Base-by-base conservation (phyloP, 805 yeast genomes). In the Kluyveromyces wickerhamii region DNA sequence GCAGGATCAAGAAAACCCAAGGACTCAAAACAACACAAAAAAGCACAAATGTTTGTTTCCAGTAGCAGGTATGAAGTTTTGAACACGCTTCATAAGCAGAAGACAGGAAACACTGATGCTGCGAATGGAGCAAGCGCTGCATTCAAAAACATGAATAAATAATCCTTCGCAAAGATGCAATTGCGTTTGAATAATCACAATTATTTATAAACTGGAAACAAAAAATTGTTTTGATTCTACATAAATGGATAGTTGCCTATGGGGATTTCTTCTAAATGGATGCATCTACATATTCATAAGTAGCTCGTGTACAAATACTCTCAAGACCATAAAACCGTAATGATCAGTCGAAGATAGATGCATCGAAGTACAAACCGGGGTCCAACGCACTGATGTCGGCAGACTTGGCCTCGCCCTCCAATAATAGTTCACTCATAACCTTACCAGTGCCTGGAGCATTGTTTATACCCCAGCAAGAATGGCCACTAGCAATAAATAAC, bases 391-490 rank as follows among this genome's bases (percentile, higher is more conserved):
- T 69, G 19, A 88, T 74, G 53, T 82, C 85, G 17, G 95, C 92
- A 39, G 85, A 73, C 23, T 60, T 67, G 7, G 81, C 80, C 44
- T 73, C 75, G 9, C 96, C 97, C 33, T 89, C 96, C 29, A 89
- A 58, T 29, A 89, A 58, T 36, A 89, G 51, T 60, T 89, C 97
- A 43, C 95, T 77, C 78, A 89, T 71, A 24, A 92, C 70, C 52
- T 85, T 77, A n/a, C 98, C 98, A 0, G 96, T 88, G 4, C 83
- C 96, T 1, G 96, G 96, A 0, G 96, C 96, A 59, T 92, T 89
- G 62, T 89, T 92, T 43, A 89, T 92, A 15, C 98, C 98, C 98
- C 98, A 89, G 62, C 97, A 92, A 11, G 95, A 82, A 59, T 89
- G 98, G 0, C 97, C 98, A 11, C 89, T 74, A 2, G 96, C 95